phyloP scores from a whole-genome alignment of 257 asterid species.

The Capsicum chinense region DNA sequence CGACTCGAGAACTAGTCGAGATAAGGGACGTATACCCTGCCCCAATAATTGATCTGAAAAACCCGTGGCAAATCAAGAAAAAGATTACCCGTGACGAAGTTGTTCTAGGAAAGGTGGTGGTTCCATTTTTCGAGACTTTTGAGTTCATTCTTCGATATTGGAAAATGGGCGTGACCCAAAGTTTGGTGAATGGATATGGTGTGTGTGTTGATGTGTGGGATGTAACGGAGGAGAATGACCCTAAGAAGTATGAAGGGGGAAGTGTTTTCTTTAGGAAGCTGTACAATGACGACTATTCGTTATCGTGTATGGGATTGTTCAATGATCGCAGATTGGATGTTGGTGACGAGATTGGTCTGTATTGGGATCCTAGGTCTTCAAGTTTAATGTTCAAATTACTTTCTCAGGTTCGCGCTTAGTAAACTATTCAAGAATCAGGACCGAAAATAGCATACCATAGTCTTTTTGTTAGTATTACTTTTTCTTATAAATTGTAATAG shows the following conservation, averaged over 20 bases:
- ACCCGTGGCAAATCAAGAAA: constrained; percentile 64
- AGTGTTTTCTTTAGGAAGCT: constrained; percentile 36
- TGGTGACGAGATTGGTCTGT: constrained; percentile 55
- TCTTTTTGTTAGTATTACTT: no score
- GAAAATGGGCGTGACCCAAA: constrained; percentile 41
- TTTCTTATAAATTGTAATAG: background rate
- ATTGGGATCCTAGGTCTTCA: constrained; percentile 45
- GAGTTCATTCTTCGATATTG: constrained; percentile 35
- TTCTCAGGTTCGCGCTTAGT: background rate
- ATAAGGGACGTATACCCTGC: constrained; percentile 29
- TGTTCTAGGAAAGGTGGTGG: background rate
- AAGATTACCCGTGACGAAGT: background rate
- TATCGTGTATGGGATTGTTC: constrained; percentile 47
- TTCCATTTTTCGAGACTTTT: constrained; percentile 35
- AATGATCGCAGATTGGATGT: constrained; percentile 38
- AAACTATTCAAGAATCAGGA: background rate
- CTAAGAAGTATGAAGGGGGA: constrained; percentile 33
- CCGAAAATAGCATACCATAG: background rate
- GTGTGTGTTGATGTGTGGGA: constrained; percentile 55
- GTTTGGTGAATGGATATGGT: constrained; percentile 37
- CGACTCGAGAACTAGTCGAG: background rate
- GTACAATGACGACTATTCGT: constrained; percentile 35
- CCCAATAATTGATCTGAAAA: constrained; percentile 30
- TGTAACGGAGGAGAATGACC: constrained; percentile 29
- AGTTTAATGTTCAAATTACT: constrained; percentile 43